Base-by-base conservation (phyloP, 495 filamentous ascomycete species). In the Lasiosphaeria ovina region DNA sequence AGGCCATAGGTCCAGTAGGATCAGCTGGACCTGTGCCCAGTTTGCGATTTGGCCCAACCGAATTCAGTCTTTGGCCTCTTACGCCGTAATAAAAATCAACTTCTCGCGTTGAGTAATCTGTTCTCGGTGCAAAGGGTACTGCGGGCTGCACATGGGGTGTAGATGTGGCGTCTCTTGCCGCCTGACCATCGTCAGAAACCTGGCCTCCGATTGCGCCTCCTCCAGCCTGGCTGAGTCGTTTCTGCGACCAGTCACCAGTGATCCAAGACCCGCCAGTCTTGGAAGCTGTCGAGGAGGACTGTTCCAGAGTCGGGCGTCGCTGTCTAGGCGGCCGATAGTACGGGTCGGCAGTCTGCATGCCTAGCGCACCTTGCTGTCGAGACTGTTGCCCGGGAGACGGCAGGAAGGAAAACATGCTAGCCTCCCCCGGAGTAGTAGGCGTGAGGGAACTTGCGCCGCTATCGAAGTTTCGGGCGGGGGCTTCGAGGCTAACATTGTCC, bases 41-140 rank as follows among this genome's bases (percentile, higher is more conserved):
- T 68, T 89, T 92, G 40, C 94, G 82, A 35, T 89, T 89, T 3
- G 89, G 90, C 12, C 81, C 85, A 53, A 89, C 87, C 0, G 90
- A 92, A 62, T 84, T 84, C 6, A 98, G 79, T 9, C 93, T 91
- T n/a, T 91, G 89, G 0, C 94, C 94, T 14, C 91, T 85, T 32
- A 95, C 87, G 12, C 92, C 89, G 71, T 98, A 97, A 69, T 96
- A 96, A 67, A 93, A 97, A 69, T 98, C 94, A 4, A 91, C 88
- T 74, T 98, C 94, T 40, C 94, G 86, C 1, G 90, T 91, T 3
- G 91, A 87, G 69, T 98, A 98, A 70, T 98, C 93, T 12, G 88
- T 85, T 49, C 85, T 77, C 2, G 85, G 74, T 0, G 71, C 53
- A 66, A 76, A 64, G 60, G 70, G 63, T 51, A 69, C 49, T 0